phyloP scores from a whole-genome alignment of 306 rosid genomes.

The Sicyos baderoa region DNA sequence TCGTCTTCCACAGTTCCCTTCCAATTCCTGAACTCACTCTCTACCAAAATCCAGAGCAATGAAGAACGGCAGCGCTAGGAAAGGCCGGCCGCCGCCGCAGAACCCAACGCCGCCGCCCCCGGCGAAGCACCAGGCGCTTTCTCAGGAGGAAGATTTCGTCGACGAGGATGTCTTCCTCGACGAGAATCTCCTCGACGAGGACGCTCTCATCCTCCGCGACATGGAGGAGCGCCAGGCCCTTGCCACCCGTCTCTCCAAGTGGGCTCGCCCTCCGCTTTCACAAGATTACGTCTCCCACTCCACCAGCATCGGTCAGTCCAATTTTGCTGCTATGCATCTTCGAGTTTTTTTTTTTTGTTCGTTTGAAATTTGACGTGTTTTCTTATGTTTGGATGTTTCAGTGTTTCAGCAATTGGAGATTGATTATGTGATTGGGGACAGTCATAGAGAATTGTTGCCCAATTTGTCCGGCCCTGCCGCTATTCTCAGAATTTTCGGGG shows the following conservation, averaged over 20 bases:
- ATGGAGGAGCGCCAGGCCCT: constrained; percentile 67
- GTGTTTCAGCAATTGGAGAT: constrained; percentile 93
- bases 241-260: constrained; percentile 55
- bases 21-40: background rate
- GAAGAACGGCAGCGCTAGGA: constrained; percentile 40
- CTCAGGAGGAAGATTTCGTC: constrained; percentile 71
- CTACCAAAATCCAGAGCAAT: constrained; percentile 20
- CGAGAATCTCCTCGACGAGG: constrained; percentile 71
- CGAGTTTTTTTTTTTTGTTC: constrained; percentile 16
- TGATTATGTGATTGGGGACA: constrained; percentile 79
- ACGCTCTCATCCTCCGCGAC: constrained; percentile 72
- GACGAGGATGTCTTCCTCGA: constrained; percentile 82
- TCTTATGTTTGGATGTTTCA: constrained; percentile 19
- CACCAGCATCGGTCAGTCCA: constrained; percentile 45
- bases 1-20: background rate
- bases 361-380: background rate
- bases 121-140: constrained; percentile 40
- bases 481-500: constrained; percentile 84
- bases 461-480: constrained; percentile 72
- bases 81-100: constrained; percentile 45
- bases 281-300: constrained; percentile 44
- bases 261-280: constrained; percentile 75
- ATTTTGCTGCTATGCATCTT: constrained; percentile 14
- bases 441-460: constrained; percentile 50
- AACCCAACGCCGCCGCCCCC: constrained; percentile 38